A percentile compares a stretch with the other conserved stretches of the same genome.
phyloP scores from a whole-genome alignment of 495 filamentous ascomycete genomes.

The Aspergillus coremiiformis region DNA sequence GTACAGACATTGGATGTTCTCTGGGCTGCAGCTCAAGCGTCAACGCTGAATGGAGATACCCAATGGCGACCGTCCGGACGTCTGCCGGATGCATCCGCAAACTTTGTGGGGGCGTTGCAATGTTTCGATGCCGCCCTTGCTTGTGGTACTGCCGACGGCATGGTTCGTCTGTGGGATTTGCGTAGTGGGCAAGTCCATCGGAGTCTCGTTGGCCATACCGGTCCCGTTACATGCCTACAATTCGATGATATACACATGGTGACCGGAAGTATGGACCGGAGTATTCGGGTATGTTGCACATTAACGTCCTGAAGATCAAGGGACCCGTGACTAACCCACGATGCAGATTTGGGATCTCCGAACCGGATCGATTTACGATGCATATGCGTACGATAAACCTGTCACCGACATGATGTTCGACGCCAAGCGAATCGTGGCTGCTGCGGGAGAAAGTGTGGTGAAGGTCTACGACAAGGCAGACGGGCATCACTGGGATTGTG shows the following conservation, averaged over 20 bases:
- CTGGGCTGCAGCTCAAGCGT: slow-evolving; percentile 93
- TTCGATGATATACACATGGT: slow-evolving; percentile 96
- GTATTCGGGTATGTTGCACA: slow-evolving; percentile 68
- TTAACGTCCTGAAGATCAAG: not conserved
- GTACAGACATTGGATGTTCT: slow-evolving; percentile 98
- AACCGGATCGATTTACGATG: slow-evolving; percentile 91
- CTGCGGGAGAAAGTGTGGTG: slow-evolving; percentile 83
- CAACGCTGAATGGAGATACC: slow-evolving; percentile 52
- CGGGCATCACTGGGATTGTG: slow-evolving; percentile 94
- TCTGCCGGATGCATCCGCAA: slow-evolving; percentile 59
- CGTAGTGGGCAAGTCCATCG: slow-evolving; percentile 92
- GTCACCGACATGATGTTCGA: slow-evolving; percentile 99
- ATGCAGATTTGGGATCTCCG: slow-evolving; percentile 95
- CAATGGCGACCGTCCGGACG: slow-evolving; percentile 53
- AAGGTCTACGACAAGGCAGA: slow-evolving; percentile 99
- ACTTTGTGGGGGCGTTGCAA: slow-evolving; percentile 92
- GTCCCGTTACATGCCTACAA: slow-evolving; percentile 88
- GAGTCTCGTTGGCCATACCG: slow-evolving; percentile 93
- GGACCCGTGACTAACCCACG: slow-evolving; percentile 7
- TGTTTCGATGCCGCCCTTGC: slow-evolving; percentile 95
- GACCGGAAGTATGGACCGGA: slow-evolving; percentile 88
- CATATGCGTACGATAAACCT: slow-evolving; percentile 88
- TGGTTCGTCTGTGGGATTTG: slow-evolving; percentile 97
- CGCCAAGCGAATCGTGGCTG: slow-evolving; percentile 78
- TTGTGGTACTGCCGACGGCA: slow-evolving; percentile 96